Base-by-base conservation (phyloP, 2,329 filamentous ascomycete genomes). In the Xylaria hypoxylon region DNA sequence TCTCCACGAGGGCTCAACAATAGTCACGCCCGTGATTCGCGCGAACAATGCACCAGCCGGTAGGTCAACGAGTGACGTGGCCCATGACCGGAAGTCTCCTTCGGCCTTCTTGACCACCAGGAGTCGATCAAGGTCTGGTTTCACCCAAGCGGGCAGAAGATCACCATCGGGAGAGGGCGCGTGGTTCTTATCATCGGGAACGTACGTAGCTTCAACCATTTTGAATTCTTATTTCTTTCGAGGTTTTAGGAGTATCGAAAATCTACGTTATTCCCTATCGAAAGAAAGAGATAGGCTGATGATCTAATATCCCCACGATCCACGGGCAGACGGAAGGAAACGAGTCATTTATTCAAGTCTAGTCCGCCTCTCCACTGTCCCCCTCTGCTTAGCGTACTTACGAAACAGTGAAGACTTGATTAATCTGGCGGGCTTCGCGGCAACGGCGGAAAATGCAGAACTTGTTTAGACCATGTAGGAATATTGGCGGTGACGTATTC, bases 41-140 rank as follows among this genome's bases (percentile, higher is more conserved):
- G 67, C 59, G 42, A 68, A 68, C 22, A 68, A 11, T 10, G 67
- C 50, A 10, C 67, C 67, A 7, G 67, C 63, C n/a, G 67, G 67
- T 5, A 68, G 51, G 31, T 66, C 55, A 13, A 68, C 59, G 10
- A 66, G 59, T 11, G 63, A 68, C 47, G 63, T 50, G 7, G 67
- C 59, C 63, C 50, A 67, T 7, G 67, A 57, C 38, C 13, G 44
- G 50, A 62, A 68, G 15, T 53, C 45, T 5, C 62, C 58, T 17
- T 55, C 38, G 19, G 2, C 51, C 15, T 60, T 38, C 35, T 55
- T 62, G 10, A 68, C 52, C 19, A 57, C 56, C 50, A 68, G 44
- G 38, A 68, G 67, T 11, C 59, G 59, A 15, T 63, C 26, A 1
- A 68, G 56, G 15, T 68, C 66, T 5, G 66, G 63, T 17, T 68